Evolutionary conservation across 176 grass and related monocot genomes (phyloP).

Genomic region (Puccinellia tenuiflora): DNA sequence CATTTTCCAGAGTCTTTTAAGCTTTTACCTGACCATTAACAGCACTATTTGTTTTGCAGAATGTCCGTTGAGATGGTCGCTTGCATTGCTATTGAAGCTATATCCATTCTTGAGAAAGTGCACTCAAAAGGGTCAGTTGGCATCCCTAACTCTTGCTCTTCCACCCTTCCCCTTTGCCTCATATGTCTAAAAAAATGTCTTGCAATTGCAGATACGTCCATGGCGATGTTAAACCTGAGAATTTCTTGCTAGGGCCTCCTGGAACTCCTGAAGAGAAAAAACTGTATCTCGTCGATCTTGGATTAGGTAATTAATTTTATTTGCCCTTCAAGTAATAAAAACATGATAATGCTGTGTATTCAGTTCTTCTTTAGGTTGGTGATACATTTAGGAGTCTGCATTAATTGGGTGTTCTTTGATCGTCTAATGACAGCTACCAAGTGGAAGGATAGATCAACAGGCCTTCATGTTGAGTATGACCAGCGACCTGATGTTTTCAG

Average conservation of each 20-base stretch:
- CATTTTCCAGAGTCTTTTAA: slow-evolving; percentile 10
- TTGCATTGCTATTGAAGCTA: slow-evolving; percentile 95
- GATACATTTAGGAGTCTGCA: neutral
- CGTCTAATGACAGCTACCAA: slow-evolving; percentile 62
- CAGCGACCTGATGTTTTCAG: slow-evolving; percentile 99
- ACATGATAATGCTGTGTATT: slow-evolving; percentile 2
- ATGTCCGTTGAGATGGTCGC: slow-evolving; percentile 99
- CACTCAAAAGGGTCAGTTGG: slow-evolving; percentile 90
- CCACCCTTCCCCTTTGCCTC: neutral
- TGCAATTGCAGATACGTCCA: slow-evolving; percentile 76
- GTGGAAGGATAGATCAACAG: slow-evolving; percentile 75
- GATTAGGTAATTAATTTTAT: slow-evolving; percentile 62
- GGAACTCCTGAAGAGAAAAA: slow-evolving; percentile 89
- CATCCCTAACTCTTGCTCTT: slow-evolving; percentile 6
- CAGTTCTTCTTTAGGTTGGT: slow-evolving; percentile 1
- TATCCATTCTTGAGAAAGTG: slow-evolving; percentile 96
- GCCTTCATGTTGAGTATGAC: slow-evolving; percentile 90
- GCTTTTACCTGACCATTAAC: slow-evolving; percentile 26
- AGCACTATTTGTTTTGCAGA: slow-evolving; percentile 34
- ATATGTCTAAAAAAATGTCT: neutral
- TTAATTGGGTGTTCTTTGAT: slow-evolving; percentile 33
- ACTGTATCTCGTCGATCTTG: slow-evolving; percentile 98
- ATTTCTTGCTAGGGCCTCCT: slow-evolving; percentile 92
- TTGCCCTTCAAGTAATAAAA: neutral
- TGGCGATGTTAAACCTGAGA: slow-evolving; percentile 97